These are phyloP conservation scores for Trichoderma arundinaceum DNA, from an alignment of 2,329 filamentous ascomycete species.

Conservation along the genomic window DNA sequence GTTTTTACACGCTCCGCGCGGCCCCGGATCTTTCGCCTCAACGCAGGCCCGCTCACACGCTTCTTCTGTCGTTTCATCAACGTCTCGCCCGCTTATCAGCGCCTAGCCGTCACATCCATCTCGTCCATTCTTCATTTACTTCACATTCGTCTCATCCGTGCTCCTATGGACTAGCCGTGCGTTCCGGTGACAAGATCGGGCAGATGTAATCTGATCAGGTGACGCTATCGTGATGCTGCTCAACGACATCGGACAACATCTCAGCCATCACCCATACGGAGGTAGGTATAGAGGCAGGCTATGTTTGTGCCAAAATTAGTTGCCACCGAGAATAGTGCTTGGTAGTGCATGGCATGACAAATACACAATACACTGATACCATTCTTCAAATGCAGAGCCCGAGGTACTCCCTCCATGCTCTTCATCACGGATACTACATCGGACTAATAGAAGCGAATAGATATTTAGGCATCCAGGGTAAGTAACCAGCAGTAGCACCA, in stretches of 20 bases:
- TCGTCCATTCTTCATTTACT: not conserved
- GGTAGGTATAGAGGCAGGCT: no score
- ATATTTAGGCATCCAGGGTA: not conserved
- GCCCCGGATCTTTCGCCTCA: slow-evolving; percentile 1
- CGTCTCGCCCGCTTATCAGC: slow-evolving; percentile 11
- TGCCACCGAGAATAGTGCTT: no score
- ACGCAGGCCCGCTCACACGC: slow-evolving; percentile 8
- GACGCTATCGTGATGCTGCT: not conserved
- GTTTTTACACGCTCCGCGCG: not conserved
- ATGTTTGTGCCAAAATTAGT: no score
- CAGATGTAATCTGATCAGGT: not conserved
- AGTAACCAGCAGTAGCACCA: not conserved
- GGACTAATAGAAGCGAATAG: not conserved
- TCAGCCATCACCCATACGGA: no score
- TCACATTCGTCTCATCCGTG: no score
- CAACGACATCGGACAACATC: no score
- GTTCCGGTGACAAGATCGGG: not conserved
- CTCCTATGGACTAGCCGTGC: not conserved
- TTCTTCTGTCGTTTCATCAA: slow-evolving; percentile 20
- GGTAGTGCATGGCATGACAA: no score
- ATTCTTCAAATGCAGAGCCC: no score
- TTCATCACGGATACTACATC: no score
- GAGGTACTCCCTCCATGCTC: no score
- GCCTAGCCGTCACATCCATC: not conserved
- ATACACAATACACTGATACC: no score